Percentiles rank a stretch among this genome's conserved stretches.
phyloP scores from a whole-genome alignment of 352 stramenopile genomes.

The Phytophthora crassamura region DNA sequence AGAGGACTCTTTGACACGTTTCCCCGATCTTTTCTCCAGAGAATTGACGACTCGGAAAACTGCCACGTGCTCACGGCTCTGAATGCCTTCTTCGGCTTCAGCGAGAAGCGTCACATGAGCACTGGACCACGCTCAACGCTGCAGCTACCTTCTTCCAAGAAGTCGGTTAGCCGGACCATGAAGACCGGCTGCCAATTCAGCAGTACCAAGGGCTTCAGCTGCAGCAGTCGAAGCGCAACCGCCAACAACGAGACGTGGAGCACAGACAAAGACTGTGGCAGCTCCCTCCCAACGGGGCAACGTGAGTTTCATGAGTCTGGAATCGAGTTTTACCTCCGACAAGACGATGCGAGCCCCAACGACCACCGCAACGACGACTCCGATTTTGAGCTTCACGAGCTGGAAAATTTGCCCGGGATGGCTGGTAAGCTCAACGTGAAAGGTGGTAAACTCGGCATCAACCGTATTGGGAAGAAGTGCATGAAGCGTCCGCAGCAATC shows the following conservation, averaged over 20 bases:
- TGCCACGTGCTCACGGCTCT: slow-evolving; percentile 56
- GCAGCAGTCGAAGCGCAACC: slow-evolving; percentile 17
- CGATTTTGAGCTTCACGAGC: slow-evolving; percentile 15
- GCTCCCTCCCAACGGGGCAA: slow-evolving; percentile 1
- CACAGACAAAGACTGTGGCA: not conserved
- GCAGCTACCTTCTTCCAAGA: slow-evolving; percentile 1
- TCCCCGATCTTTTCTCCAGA: slow-evolving; percentile 53
- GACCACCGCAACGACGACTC: not conserved
- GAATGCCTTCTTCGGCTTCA: slow-evolving; percentile 53
- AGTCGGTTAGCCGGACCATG: no score
- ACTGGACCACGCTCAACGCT: slow-evolving; percentile 11
- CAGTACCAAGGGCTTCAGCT: slow-evolving; percentile 29
- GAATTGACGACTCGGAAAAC: slow-evolving; percentile 42
- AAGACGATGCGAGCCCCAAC: slow-evolving; percentile 11
- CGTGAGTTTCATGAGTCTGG: slow-evolving; percentile 6
- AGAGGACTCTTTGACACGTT: slow-evolving; percentile 61
- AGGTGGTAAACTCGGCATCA: not conserved
- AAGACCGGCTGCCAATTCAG: slow-evolving; percentile 17
- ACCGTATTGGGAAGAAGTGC: slow-evolving; percentile 3
- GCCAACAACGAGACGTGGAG: slow-evolving; percentile 10
- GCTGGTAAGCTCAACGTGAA: not conserved
- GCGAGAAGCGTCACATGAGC: slow-evolving; percentile 35
- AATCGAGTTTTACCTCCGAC: slow-evolving; percentile 28
- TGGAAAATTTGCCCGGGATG: slow-evolving; percentile 4
- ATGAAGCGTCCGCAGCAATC: not conserved